Base-by-base conservation (phyloP, 2,329 filamentous ascomycete genomes). In the Periglandula ipomoeae region DNA sequence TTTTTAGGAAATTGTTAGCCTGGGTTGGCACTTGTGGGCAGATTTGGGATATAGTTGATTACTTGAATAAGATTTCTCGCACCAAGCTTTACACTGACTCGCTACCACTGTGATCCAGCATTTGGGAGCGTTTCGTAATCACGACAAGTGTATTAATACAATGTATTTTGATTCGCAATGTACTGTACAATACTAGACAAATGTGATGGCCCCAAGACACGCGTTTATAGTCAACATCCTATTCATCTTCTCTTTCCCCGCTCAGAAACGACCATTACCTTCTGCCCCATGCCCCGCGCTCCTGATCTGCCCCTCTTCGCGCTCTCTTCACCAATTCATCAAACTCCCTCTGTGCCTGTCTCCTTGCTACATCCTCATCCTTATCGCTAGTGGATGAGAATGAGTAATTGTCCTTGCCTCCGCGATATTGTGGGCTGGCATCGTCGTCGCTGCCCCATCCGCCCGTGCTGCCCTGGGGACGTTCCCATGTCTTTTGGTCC, bases 321-420 rank as follows among this genome's bases (percentile, higher is more conserved):
- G 77, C 74, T 13, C 64, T 61, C 38, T 77, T 73, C 3, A 77
- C 49, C 50, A 76, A 61, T 19, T 62, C 63, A 50, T 78, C 74
- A 53, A 77, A 78, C 26, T 78, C 72, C 50, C 63, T 67, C 50
- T 78, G 74, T 5, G 74, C 73, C 52, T 72, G 66, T 8, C 66
- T 65, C 56, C 69, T 74, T 39, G 65, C 66, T 15, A 61, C 56
- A 3, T 56, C 53, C 49, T 58, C 65, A 20, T 71, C 67, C 47
- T 66, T 65, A 8, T 71, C 70, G 2, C 58, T 50, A 2, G 59
- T 51, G 3, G 54, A 52, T 3, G 64, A 62, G 50, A 65, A 73
- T 0, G 63, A 55, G 51, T 65, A 72, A 30, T 54, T 58, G 7
- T 65, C 59, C 5, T 49, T 55, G 5, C 51, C 37, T 3, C 47